Percentiles rank a stretch among this genome's conserved stretches.
phyloP scores from a whole-genome alignment of 2,329 filamentous ascomycete species.

The Colletotrichum abscissum region DNA sequence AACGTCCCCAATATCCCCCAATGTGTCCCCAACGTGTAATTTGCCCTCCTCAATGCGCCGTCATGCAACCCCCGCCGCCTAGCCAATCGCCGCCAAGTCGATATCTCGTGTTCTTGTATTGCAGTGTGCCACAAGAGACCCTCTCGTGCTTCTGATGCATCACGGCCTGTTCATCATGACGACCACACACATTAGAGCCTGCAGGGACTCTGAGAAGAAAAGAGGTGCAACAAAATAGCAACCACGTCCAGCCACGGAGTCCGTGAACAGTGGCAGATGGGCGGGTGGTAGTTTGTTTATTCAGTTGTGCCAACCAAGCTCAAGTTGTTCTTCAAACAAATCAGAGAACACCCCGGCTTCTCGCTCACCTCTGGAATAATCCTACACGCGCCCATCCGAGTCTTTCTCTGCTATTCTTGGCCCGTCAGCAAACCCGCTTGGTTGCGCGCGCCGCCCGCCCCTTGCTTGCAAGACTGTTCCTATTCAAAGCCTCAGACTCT shows the following conservation, averaged over 20 bases:
- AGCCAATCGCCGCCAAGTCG: not conserved
- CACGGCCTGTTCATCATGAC: not conserved
- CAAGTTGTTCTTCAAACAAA: not conserved
- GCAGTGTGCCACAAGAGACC: not conserved
- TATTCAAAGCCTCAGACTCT: not conserved
- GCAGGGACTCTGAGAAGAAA: not conserved
- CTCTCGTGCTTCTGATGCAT: not conserved
- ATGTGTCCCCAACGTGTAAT: slow-evolving; percentile 21
- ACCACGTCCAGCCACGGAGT: not conserved
- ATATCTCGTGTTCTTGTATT: slow-evolving; percentile 10
- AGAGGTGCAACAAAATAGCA: not conserved
- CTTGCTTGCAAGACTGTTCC: slow-evolving; percentile 3
- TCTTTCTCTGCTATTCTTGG: slow-evolving; percentile 6
- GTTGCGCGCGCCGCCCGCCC: not conserved
- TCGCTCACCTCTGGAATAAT: not conserved
- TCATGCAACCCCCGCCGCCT: slow-evolving; percentile 16
- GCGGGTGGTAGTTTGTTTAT: not conserved
- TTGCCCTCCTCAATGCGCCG: slow-evolving; percentile 28
- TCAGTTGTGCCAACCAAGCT: not conserved
- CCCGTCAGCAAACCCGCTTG: slow-evolving; percentile 1
- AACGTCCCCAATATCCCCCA: not conserved
- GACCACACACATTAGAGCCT: not conserved
- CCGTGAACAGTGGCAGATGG: not conserved
- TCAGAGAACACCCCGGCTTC: not conserved
- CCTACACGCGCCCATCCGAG: not conserved